These are phyloP conservation scores for Wallacemonas collosoma DNA, from an alignment of 208 protist species.

Conservation along the genomic window DNA sequence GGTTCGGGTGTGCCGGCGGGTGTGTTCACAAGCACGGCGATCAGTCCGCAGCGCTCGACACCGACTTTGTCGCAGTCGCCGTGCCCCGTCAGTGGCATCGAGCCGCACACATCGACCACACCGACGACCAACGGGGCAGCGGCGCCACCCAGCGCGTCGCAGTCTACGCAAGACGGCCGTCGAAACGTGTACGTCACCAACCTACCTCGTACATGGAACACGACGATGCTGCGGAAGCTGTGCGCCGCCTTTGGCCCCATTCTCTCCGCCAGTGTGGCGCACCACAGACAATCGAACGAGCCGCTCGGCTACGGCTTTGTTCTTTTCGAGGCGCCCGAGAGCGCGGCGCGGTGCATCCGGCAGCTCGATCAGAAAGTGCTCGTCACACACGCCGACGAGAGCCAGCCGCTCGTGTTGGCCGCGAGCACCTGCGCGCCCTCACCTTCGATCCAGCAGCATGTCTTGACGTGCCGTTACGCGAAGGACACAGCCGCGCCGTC, in stretches of 20 bases:
- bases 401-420: neutral
- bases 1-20: too few relatives aligned
- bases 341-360: conserved; percentile 44
- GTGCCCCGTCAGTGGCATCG: neutral
- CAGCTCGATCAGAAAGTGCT: conserved; percentile 26
- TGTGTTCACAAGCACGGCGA: too few relatives aligned
- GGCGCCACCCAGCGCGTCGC: conserved; percentile 6
- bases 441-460: conserved; percentile 25
- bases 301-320: conserved; percentile 73
- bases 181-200: conserved; percentile 71
- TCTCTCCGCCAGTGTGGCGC: conserved; percentile 58
- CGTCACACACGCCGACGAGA: neutral
- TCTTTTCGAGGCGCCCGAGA: conserved; percentile 45
- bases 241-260: conserved; percentile 53
- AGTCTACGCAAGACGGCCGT: conserved; percentile 13
- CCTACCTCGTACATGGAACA: conserved; percentile 65
- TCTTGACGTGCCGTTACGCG: conserved; percentile 56
- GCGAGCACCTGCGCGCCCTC: conserved; percentile 9
- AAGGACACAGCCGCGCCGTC: conserved; percentile 59
- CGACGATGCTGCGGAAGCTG: conserved; percentile 51
- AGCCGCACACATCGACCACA: neutral
- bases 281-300: conserved; percentile 50
- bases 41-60: neutral
- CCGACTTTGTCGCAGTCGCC: neutral
- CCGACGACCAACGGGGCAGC: neutral